A percentile compares a stretch with the other conserved stretches of the same genome.
phyloP scores from a whole-genome alignment of 1,139 yeast genomes.

The Nakaseomyces bracarensis region DNA sequence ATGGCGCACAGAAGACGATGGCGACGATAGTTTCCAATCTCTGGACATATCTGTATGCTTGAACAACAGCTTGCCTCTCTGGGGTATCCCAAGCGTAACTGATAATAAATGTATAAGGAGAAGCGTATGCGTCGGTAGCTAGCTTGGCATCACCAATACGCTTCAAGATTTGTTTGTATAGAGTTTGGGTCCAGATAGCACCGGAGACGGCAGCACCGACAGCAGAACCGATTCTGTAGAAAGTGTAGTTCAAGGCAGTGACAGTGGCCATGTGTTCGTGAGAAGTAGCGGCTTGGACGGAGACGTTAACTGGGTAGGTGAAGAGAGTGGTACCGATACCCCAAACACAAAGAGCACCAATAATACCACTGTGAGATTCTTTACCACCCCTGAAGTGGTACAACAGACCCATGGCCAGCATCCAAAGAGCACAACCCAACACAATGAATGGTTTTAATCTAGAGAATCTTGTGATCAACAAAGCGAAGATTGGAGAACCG shows the following conservation, averaged over 20 bases:
- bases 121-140: slow-evolving; percentile 37
- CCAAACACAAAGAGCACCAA: slow-evolving; percentile 53
- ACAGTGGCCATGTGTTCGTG: slow-evolving; percentile 53
- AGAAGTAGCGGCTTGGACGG: slow-evolving; percentile 48
- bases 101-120: slow-evolving; percentile 41
- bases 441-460: slow-evolving; percentile 52
- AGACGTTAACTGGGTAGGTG: slow-evolving; percentile 57
- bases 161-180: slow-evolving; percentile 34
- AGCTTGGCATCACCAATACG: slow-evolving; percentile 18
- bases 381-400: slow-evolving; percentile 42
- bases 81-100: slow-evolving; percentile 49
- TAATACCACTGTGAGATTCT: slow-evolving; percentile 44
- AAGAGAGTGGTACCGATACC: slow-evolving; percentile 71
- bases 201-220: slow-evolving; percentile 40
- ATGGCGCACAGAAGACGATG: slow-evolving; percentile 45
- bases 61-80: slow-evolving; percentile 45
- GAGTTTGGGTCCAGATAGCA: slow-evolving; percentile 49
- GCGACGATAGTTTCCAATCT: slow-evolving; percentile 49
- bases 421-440: slow-evolving; percentile 47
- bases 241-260: slow-evolving; percentile 45
- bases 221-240: slow-evolving; percentile 48
- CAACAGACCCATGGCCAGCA: slow-evolving; percentile 49
- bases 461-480: slow-evolving; percentile 42
- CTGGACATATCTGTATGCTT: slow-evolving; percentile 50
- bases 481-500: slow-evolving; percentile 49